Base-by-base conservation (phyloP, 2,329 filamentous ascomycete species). In the Blastomyces gilchristii region DNA sequence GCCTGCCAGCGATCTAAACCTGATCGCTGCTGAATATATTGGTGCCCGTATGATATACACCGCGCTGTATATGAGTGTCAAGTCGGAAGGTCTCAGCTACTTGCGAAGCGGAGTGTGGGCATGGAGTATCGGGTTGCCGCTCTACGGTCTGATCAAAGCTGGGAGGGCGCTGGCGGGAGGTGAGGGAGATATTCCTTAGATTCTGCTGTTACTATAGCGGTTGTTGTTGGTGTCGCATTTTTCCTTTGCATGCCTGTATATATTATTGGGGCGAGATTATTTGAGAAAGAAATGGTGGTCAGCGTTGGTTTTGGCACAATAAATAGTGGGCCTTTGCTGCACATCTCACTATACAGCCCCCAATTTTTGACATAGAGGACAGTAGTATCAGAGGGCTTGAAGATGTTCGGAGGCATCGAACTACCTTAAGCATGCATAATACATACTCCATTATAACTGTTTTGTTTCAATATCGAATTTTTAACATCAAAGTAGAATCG, bases 21-120 rank as follows among this genome's bases (percentile, higher is more conserved):
- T 67, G 9, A 67, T 74, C 39, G 71, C 72, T 0, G 65, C 69
- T 28, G 71, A 75, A 62, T 75, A 75, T 60, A 61, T 75, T 16
- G 68, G 69, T 11, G 70, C 67, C 2, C 66, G 73, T n/a, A 60
- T 72, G 1, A 50, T 74, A 34, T 75, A 75, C 65, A 74, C 71
- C 2, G 70, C 70, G 6, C 60, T 72, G 16, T 75, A 75, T 62
- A 71, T 75, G 67, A 70, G 72, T 3, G 69, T 69, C 6, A 65
- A 66, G 49, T 73, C 71, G 12, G 72, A 75, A 61, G 65, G 68
- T 22, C 60, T 67, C 28, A 74, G 72, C 61, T 75, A 74, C 65
- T 58, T 73, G 52, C 69, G 73, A 7, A 73, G 68, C 7, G 71
- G 71, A 2, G 65, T 71, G 50, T 75, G 71, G 67, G 70, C 69